A percentile compares a stretch with the other conserved stretches of the same genome.
Conservation (phyloP, 768 basidiomycete species). For the Tulasnella sp. region DNA sequence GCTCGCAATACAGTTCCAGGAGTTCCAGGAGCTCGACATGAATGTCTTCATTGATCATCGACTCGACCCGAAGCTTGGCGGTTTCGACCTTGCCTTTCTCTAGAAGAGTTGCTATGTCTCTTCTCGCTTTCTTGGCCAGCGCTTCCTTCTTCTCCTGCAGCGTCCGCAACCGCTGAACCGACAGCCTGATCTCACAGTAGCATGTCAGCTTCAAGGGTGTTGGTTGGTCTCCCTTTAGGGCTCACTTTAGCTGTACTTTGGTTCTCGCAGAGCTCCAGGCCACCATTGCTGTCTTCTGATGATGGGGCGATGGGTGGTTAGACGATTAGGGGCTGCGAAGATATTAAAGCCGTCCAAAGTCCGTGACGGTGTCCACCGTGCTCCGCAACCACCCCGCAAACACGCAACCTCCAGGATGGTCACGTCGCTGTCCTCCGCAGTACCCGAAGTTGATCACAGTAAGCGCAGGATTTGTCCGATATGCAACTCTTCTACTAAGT, state of each 20-base stretch:
- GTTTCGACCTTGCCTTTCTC: slow-evolving; percentile 76
- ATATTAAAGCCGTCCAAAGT: background rate
- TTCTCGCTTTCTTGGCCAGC: slow-evolving; percentile 56
- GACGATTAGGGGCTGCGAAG: background rate
- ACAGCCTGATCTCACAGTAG: slow-evolving; percentile 42
- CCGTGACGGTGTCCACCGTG: background rate
- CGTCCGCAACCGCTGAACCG: slow-evolving; percentile 74
- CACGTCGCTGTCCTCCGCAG: background rate
- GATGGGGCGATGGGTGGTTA: background rate
- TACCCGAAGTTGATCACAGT: background rate
- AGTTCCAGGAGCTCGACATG: slow-evolving; percentile 82
- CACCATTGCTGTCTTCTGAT: background rate
- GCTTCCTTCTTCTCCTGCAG: slow-evolving; percentile 90
- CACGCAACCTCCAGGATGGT: background rate
- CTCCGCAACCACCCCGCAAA: background rate
- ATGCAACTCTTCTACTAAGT: background rate
- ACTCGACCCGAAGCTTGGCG: slow-evolving; percentile 76
- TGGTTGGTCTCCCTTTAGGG: background rate
- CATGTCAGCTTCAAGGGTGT: background rate
- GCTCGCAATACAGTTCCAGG: slow-evolving; percentile 87
- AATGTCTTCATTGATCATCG: slow-evolving; percentile 78
- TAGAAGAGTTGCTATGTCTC: slow-evolving; percentile 71
- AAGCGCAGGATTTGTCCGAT: background rate
- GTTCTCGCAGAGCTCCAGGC: slow-evolving; percentile 20
- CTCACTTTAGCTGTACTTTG: slow-evolving; percentile 17